Percentiles rank a stretch among this genome's conserved stretches.
Evolutionary conservation across 257 asterid species (phyloP).

Genomic region (Coffea canephora): DNA sequence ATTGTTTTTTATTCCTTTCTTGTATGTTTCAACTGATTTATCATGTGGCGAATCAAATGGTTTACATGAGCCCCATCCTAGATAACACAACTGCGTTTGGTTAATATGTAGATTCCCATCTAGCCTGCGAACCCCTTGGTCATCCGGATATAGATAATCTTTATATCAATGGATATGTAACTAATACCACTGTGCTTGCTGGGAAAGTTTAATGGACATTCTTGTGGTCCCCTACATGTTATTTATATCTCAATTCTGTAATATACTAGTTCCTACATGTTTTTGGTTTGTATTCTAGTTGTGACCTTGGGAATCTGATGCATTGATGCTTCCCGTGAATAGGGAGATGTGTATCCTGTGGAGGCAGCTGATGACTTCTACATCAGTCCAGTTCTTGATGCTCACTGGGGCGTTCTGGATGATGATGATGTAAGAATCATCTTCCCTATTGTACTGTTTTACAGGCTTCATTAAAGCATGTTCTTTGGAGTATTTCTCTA

Average conservation of each 20-base stretch:
- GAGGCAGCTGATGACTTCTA: conserved; percentile 53
- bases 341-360: conserved; percentile 99
- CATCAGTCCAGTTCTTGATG: conserved; percentile 85
- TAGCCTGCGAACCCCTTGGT: background rate
- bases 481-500: background rate
- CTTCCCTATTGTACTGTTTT: background rate
- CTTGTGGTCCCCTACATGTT: background rate
- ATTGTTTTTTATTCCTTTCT: background rate
- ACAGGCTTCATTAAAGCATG: conserved; percentile 13
- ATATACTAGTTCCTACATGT: background rate
- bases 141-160: background rate
- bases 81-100: background rate
- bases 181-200: background rate
- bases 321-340: conserved; percentile 29
- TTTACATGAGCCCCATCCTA: background rate
- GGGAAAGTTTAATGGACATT: background rate
- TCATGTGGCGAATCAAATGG: background rate
- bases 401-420: conserved; percentile 96
- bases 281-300: background rate
- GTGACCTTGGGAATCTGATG: background rate
- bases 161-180: background rate
- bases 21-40: background rate
- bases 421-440: conserved; percentile 78
- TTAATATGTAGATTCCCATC: background rate
- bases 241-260: background rate